These are phyloP conservation scores for Pseudonitzschia multistriata DNA, from an alignment of 108 stramenopile species.

Conservation along the genomic window DNA sequence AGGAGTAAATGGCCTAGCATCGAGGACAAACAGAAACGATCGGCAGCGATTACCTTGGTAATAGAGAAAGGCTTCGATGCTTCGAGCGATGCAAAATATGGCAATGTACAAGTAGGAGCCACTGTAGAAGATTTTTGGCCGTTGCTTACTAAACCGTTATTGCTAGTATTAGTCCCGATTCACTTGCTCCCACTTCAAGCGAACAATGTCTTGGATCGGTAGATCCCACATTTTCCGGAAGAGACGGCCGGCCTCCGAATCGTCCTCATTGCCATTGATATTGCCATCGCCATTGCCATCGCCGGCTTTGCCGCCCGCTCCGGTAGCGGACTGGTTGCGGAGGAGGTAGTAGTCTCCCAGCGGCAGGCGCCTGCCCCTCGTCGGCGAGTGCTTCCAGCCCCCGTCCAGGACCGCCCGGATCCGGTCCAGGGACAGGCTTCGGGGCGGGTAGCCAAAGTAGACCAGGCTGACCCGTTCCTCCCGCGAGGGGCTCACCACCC, in stretches of 20 bases:
- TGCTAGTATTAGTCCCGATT: background rate
- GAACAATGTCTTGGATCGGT: conserved; percentile 10
- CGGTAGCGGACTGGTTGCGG: conserved; percentile 18
- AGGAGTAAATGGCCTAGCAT: no score
- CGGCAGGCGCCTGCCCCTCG: conserved; percentile 5
- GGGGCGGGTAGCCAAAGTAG: conserved; percentile 33
- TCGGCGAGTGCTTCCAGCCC: conserved; percentile 8
- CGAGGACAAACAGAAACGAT: no score
- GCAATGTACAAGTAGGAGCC: no score
- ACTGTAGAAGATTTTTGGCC: no score
- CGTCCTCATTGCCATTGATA: no score
- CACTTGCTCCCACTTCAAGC: conserved; percentile 4
- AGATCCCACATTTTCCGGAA: background rate
- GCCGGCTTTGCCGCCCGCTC: background rate
- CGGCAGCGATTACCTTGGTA: no score
- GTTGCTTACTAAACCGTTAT: background rate
- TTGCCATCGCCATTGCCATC: background rate
- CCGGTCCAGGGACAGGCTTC: conserved; percentile 5
- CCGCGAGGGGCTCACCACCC: conserved; percentile 10
- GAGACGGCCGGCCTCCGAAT: background rate
- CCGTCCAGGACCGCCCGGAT: background rate
- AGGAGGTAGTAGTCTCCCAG: conserved; percentile 24
- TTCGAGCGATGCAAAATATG: no score
- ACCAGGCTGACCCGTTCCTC: conserved; percentile 23
- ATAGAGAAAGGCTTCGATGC: no score